Conservation (phyloP, 345 rosid genomes). For the Citrus glauca region DNA sequence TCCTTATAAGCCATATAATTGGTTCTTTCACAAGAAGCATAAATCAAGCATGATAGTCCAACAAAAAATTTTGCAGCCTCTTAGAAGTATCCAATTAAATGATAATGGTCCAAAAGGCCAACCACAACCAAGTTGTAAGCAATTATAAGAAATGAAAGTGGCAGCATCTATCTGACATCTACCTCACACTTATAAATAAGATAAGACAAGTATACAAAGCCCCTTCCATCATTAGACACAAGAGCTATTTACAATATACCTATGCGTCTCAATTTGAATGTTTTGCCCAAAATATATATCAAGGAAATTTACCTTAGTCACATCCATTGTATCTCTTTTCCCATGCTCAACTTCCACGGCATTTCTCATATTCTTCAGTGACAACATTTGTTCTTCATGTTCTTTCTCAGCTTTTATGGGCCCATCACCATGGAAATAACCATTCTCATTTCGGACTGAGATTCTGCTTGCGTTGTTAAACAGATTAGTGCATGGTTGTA, state of each 20-base stretch:
- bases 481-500: conserved; percentile 6
- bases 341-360: conserved; percentile 25
- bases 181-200: neutral
- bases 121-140: neutral
- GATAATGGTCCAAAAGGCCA: conserved; percentile 4
- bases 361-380: conserved; percentile 16
- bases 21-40: conserved; percentile 12
- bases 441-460: conserved; percentile 28
- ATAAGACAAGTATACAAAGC: neutral
- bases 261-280: neutral
- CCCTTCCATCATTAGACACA: neutral
- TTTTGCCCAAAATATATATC: neutral
- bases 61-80: neutral
- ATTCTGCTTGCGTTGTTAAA: conserved; percentile 29
- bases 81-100: conserved; percentile 6
- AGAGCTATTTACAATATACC: neutral
- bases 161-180: neutral
- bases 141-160: neutral
- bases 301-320: conserved; percentile 25
- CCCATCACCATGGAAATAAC: conserved; percentile 19
- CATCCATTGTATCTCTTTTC: conserved; percentile 17
- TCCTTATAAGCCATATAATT: conserved; percentile 13
- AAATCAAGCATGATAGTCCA: conserved; percentile 6
- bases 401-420: conserved; percentile 31
- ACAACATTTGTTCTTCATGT: conserved; percentile 22